Conservation (phyloP, 805 yeast species). For the Saccharomycopsis lassenensis region DNA sequence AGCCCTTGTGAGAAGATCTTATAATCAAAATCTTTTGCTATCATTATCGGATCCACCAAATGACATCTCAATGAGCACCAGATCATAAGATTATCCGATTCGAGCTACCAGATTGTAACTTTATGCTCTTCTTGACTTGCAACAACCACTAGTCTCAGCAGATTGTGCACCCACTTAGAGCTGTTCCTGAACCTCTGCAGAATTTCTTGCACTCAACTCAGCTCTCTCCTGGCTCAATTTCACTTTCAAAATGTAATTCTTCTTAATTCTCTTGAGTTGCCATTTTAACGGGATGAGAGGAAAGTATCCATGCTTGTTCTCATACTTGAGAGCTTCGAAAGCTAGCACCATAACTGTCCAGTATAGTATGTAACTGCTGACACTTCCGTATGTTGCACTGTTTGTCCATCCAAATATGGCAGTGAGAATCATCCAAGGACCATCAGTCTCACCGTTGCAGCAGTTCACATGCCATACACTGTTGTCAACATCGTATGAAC, state of each 20-base stretch:
- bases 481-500: slow-evolving; percentile 69
- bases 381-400: slow-evolving; percentile 85
- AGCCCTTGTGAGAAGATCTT: no score
- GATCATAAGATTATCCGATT: no score
- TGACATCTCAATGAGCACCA: no score
- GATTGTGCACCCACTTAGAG: no score
- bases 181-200: no score
- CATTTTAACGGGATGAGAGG: slow-evolving; percentile 51
- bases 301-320: slow-evolving; percentile 47
- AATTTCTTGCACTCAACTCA: no score
- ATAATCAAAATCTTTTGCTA: no score
- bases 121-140: no score
- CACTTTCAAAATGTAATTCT: slow-evolving; percentile 25
- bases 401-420: slow-evolving; percentile 93
- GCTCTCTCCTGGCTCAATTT: no score
- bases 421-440: slow-evolving; percentile 83
- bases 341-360: slow-evolving; percentile 46
- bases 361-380: slow-evolving; percentile 55
- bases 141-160: no score
- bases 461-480: slow-evolving; percentile 94
- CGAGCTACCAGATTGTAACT: no score
- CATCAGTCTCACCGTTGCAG: slow-evolving; percentile 88
- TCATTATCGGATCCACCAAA: no score
- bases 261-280: slow-evolving; percentile 44
- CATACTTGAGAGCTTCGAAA: slow-evolving; percentile 35